Evolutionary conservation across 2,329 filamentous ascomycete genomes (phyloP).

Genomic region (Cytospora chrysosperma): DNA sequence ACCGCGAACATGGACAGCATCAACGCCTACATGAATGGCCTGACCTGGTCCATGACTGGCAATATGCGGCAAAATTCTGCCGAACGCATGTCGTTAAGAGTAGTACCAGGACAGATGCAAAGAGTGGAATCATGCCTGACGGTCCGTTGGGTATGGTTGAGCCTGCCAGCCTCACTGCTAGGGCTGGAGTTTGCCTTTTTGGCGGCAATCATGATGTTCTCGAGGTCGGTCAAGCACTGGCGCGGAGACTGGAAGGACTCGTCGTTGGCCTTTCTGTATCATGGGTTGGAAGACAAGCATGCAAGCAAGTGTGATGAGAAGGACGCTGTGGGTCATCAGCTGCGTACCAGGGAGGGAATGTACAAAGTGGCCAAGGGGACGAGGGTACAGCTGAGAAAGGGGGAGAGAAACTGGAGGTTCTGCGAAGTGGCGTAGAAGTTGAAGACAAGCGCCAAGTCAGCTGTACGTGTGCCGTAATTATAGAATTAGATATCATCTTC

Average conservation of each 20-base stretch:
- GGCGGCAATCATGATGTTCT: neutral
- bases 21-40: neutral
- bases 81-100: neutral
- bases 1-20: neutral
- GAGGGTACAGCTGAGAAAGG: neutral
- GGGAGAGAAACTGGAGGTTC: neutral
- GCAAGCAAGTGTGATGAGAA: neutral
- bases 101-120: neutral
- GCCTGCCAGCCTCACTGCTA: neutral
- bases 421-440: neutral
- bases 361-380: neutral
- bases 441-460: neutral
- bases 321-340: neutral
- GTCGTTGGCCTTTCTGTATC: neutral
- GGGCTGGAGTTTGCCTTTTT: neutral
- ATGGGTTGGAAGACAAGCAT: neutral
- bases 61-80: neutral
- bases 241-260: slow-evolving; percentile 1
- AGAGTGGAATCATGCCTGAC: neutral
- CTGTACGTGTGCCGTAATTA: neutral
- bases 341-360: neutral
- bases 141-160: neutral
- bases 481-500: too few relatives aligned
- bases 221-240: neutral
- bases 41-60: neutral